Conservation (phyloP, 2,329 filamentous ascomycete species). For the Parastagonospora avenae region DNA sequence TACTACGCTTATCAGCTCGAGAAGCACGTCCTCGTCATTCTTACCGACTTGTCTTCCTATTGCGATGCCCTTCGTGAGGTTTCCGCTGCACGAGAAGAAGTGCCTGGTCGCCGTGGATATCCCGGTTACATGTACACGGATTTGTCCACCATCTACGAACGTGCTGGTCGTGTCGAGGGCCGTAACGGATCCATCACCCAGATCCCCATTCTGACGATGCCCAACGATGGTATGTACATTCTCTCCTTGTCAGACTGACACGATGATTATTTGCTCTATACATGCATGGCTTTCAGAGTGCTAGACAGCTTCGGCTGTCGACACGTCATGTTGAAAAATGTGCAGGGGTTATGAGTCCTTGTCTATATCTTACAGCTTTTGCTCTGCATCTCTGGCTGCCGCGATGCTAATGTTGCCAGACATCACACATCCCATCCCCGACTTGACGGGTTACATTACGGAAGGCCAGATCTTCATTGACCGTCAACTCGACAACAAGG, state of each 20-base stretch:
- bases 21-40: conserved; percentile 98
- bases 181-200: conserved; percentile 99
- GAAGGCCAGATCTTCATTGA: conserved; percentile 99
- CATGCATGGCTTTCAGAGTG: conserved; percentile 89
- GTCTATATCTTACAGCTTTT: neutral
- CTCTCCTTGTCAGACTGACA: conserved; percentile 9
- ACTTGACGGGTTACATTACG: conserved; percentile 98
- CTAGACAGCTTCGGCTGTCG: conserved; percentile 35
- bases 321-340: conserved; percentile 60
- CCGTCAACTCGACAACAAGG: conserved; percentile 91
- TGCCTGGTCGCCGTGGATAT: conserved; percentile 98
- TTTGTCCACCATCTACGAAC: conserved; percentile 99
- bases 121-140: conserved; percentile 99
- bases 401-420: conserved; percentile 55
- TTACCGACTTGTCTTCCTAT: conserved; percentile 97
- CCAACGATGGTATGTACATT: conserved; percentile 76
- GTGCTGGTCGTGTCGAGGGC: conserved; percentile 94
- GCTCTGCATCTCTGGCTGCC: neutral
- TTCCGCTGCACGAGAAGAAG: conserved; percentile 96
- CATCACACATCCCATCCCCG: conserved; percentile 98
- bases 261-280: conserved; percentile 80
- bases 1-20: conserved; percentile 99
- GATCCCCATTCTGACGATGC: conserved; percentile 99
- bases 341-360: conserved; percentile 66
- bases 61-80: conserved; percentile 99